Conservation (phyloP, 1,139 yeast genomes). For the Hemisphaericaspora xylofermentans region DNA sequence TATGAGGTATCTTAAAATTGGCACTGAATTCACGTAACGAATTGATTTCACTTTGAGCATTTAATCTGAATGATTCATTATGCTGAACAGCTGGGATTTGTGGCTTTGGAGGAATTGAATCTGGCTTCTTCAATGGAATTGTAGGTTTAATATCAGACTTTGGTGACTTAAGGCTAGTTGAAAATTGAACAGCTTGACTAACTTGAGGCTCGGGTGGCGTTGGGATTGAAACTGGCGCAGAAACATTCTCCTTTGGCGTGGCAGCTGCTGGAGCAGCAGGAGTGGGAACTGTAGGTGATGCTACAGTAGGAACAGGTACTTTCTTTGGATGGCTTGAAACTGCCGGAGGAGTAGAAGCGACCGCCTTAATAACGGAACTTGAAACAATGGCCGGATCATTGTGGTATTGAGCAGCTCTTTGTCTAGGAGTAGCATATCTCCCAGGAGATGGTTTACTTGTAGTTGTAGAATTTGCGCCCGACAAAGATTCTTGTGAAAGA, state of each 20-base stretch:
- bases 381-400: conserved; percentile 80
- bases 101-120: conserved; percentile 38
- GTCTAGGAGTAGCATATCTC: conserved; percentile 63
- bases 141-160: conserved; percentile 7
- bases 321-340: neutral
- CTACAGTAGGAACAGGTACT: neutral
- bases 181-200: neutral
- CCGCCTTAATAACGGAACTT: conserved; percentile 35
- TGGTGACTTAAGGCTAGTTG: neutral
- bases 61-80: conserved; percentile 46
- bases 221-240: conserved; percentile 3
- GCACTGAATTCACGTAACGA: conserved; percentile 84
- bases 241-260: neutral
- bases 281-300: neutral
- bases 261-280: neutral
- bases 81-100: conserved; percentile 21
- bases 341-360: conserved; percentile 5
- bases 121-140: conserved; percentile 18
- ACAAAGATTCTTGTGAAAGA: conserved; percentile 15
- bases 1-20: conserved; percentile 73
- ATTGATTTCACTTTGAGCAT: conserved; percentile 67
- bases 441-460: conserved; percentile 20
- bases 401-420: conserved; percentile 62
- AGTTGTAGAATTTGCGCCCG: conserved; percentile 8
- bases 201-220: conserved; percentile 6